phyloP scores from a whole-genome alignment of 257 asterid genomes.

The Pogostemon cablin region DNA sequence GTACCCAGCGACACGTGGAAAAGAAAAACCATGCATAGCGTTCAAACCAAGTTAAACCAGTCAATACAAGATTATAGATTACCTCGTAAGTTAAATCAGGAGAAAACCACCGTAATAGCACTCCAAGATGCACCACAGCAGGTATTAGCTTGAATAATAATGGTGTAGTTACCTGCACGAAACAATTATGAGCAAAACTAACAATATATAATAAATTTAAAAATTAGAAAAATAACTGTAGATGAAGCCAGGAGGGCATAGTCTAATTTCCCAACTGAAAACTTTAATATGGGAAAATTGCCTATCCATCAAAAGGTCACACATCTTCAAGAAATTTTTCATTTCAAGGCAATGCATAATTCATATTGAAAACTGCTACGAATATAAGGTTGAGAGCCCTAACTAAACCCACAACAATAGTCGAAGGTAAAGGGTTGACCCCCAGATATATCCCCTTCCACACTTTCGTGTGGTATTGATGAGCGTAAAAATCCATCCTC shows the following conservation, averaged over 20 bases:
- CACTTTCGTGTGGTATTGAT: too few relatives aligned
- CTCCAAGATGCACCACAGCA: conserved; percentile 76
- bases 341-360: not conserved
- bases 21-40: conserved; percentile 34
- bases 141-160: conserved; percentile 84
- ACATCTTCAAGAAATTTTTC: not conserved
- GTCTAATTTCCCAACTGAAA: not conserved
- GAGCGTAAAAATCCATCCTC: too few relatives aligned
- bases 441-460: too few relatives aligned
- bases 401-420: too few relatives aligned
- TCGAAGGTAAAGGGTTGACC: too few relatives aligned
- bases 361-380: not conserved
- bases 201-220: not conserved
- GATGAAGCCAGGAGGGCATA: too few relatives aligned
- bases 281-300: not conserved
- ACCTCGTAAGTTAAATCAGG: conserved; percentile 69
- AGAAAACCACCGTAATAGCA: conserved; percentile 71
- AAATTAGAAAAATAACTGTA: too few relatives aligned
- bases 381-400: too few relatives aligned
- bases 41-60: conserved; percentile 19
- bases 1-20: conserved; percentile 35
- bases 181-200: conserved; percentile 32
- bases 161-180: conserved; percentile 77
- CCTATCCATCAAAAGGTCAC: not conserved
- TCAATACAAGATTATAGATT: conserved; percentile 13